Base-by-base conservation (phyloP, 345 rosid genomes). In the Conringia planisiliqua region DNA sequence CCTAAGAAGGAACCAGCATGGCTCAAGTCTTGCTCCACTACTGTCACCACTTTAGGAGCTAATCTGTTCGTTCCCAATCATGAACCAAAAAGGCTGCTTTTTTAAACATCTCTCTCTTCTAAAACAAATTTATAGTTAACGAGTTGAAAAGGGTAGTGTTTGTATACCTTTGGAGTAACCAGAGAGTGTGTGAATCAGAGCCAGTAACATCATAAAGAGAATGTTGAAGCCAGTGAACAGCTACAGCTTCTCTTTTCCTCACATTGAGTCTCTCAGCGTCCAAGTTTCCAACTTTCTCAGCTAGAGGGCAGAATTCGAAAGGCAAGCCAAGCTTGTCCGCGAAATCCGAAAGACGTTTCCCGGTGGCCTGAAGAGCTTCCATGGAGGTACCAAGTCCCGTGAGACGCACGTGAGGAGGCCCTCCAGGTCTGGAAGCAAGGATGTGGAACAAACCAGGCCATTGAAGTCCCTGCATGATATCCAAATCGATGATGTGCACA, bases 371-470 rank as follows among this genome's bases (percentile, higher is more conserved):
- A 10, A 95, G 90, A 17, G 97, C 90, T 64, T 92, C 97, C 78
- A 83, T 79, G 39, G 99, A 95, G 50, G 90, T 90, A 14, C 99
- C 99, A 1, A 95, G 84, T 9, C 98, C 99, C 40, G 99, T 95
- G 29, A 95, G 92, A 27, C 97, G 87, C 68, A 95, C 98, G 72
- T 80, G 89, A 14, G 99, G 99, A 5, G 99, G 92, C 0, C 99
- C 99, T 2, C 99, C 96, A 1, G 94, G 91, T 68, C 99, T 80
- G 3, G 94, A 90, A 20, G 98, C 98, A 0, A 95, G 83, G 12
- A 92, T 95, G 74, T 95, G 99, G 57, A 95, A 95, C 14, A 95
- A 81, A 13, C 98, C 99, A 50, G 99, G 99, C 99, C 99, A 95
- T 65, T 95, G 99, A 67, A 95, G 81, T 14, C 99, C 99, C 76